Percentiles rank a stretch among this genome's conserved stretches.
Evolutionary conservation across 176 grass and related monocot genomes (phyloP).

Genomic region (Zoysia pacifica): DNA sequence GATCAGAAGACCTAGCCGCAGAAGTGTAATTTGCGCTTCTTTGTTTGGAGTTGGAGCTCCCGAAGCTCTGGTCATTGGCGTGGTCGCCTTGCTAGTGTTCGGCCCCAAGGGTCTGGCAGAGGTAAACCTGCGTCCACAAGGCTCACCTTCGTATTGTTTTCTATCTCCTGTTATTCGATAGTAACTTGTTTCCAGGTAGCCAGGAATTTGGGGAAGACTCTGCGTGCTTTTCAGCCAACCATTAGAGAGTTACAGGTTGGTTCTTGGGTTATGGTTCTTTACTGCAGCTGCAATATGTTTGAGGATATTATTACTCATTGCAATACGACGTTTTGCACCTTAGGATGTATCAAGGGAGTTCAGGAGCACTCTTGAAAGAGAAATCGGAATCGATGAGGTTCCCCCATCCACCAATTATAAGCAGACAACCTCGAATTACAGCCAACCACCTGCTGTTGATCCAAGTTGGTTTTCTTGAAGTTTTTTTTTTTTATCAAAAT

Average conservation of each 20-base stretch:
- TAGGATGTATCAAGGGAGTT: slow-evolving; percentile 98
- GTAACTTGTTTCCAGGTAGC: slow-evolving; percentile 63
- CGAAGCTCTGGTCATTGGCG: slow-evolving; percentile 92
- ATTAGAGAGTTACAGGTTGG: slow-evolving; percentile 91
- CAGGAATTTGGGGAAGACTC: slow-evolving; percentile 85
- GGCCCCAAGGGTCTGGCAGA: slow-evolving; percentile 98
- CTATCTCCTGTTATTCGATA: neutral
- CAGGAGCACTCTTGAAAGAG: slow-evolving; percentile 88
- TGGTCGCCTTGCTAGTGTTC: slow-evolving; percentile 93
- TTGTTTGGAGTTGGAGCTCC: slow-evolving; percentile 96
- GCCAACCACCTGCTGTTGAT: slow-evolving; percentile 45
- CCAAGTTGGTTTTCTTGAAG: slow-evolving; percentile 57
- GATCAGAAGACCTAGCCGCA: slow-evolving; percentile 44
- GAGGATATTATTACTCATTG: neutral
- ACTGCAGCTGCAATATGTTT: neutral
- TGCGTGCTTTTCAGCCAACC: slow-evolving; percentile 94
- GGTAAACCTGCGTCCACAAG: slow-evolving; percentile 39
- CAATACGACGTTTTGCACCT: slow-evolving; percentile 23
- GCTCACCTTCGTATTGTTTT: neutral
- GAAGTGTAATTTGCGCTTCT: slow-evolving; percentile 70
- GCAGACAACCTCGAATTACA: slow-evolving; percentile 47
- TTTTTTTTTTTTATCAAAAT: slow-evolving; percentile 11
- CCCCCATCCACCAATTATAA: slow-evolving; percentile 56
- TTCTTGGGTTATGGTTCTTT: neutral
- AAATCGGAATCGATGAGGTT: slow-evolving; percentile 92